Conservation (phyloP, 2,329 filamentous ascomycete species). For the Teratosphaeria viscida region DNA sequence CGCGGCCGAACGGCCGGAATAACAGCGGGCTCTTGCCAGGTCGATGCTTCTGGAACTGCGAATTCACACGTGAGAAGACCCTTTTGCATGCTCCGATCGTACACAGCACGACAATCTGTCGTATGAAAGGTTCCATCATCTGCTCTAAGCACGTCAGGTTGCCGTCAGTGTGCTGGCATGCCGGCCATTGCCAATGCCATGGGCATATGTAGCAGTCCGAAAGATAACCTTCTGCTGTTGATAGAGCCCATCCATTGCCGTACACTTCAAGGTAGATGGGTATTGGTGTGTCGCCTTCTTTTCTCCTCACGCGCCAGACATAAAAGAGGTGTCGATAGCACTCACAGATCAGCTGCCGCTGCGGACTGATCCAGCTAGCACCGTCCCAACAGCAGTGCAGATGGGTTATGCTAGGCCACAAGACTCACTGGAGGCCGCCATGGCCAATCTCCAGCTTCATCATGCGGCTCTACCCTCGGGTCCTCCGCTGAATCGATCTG, state of each 20-base stretch:
- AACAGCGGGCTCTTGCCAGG: not conserved
- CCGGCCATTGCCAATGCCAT: not conserved
- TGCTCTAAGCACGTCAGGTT: not conserved
- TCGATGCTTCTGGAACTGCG: not conserved
- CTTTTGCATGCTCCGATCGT: not conserved
- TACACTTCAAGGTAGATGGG: not conserved
- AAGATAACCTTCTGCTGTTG: not conserved
- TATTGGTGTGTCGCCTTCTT: not conserved
- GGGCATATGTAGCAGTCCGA: not conserved
- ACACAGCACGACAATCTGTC: not conserved
- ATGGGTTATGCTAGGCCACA: not conserved
- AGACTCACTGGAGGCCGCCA: not conserved
- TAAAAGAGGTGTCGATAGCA: not conserved
- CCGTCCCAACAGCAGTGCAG: not conserved
- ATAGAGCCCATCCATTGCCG: not conserved
- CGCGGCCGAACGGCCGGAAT: not conserved
- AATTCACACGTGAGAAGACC: not conserved
- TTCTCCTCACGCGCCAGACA: not conserved
- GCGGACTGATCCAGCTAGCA: not conserved
- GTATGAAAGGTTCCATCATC: not conserved
- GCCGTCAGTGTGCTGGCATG: not conserved
- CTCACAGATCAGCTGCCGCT: not conserved
- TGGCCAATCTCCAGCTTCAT: not conserved
- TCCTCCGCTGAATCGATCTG: not conserved
- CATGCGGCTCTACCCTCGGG: not conserved